Conservation (phyloP, 208 protist genomes). For the Angomonas ambiguus region DNA sequence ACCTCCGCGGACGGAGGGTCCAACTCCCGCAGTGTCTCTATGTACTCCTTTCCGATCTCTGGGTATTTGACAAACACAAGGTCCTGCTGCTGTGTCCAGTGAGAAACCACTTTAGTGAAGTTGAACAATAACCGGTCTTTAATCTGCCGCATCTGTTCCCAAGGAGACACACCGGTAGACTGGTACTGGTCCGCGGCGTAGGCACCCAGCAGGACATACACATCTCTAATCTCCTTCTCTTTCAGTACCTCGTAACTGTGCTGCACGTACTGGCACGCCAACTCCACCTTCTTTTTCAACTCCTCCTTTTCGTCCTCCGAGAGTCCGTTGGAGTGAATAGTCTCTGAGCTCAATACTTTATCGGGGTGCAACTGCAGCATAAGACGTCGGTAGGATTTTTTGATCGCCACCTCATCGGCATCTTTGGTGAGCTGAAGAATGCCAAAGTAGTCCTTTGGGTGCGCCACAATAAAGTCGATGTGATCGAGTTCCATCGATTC, state of each 20-base stretch:
- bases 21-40: too few species aligned
- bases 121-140: not conserved
- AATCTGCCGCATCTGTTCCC: not conserved
- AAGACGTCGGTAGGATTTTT: conserved; percentile 52
- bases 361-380: conserved; percentile 33
- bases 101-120: not conserved
- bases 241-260: conserved; percentile 92
- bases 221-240: conserved; percentile 71
- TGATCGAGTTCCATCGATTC: not conserved
- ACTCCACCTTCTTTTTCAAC: conserved; percentile 21
- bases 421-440: conserved; percentile 36
- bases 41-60: not conserved
- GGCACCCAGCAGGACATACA: conserved; percentile 84
- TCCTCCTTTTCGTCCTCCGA: not conserved
- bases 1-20: too few species aligned
- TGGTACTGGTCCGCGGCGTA: not conserved
- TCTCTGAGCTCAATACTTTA: not conserved
- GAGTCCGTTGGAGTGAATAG: not conserved
- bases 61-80: not conserved
- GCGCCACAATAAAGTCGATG: not conserved
- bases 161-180: not conserved
- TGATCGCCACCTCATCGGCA: conserved; percentile 42
- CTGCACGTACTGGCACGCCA: conserved; percentile 50
- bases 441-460: conserved; percentile 11
- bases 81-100: not conserved